Base-by-base conservation (phyloP, 768 basidiomycete genomes). In the Suillus luteus region DNA sequence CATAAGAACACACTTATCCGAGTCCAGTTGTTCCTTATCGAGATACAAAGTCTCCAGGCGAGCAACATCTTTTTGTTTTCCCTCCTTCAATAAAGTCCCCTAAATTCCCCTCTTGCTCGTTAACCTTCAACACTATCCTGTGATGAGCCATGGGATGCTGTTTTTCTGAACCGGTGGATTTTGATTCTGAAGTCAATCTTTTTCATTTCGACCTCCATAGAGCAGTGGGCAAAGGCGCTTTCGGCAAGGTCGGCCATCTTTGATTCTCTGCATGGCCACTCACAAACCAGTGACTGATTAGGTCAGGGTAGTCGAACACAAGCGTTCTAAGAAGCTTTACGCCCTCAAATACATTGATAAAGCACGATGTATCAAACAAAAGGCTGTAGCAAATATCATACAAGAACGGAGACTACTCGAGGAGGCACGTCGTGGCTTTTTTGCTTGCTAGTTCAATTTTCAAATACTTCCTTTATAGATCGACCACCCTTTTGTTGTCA, bases 281-380 rank as follows among this genome's bases (percentile, higher is more conserved):
- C 66, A 52, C 46, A 62, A 64, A 65, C 63, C 59, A 52, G 52
- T n/a, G 52, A 35, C 52, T 43, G 35, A 38, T 60, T 60, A 96
- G 95, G 96, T 99, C 75, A 88, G 96, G 72, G 95, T 98, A 54
- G 94, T 99, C 66, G 95, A 98, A 76, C 95, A 97, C 80, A 97
- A 96, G 75, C 88, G 89, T 72, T 86, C 92, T 2, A 95, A 95
- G 74, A 87, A 93, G 69, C 83, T 98, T 1, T 97, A 93, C 73
- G 96, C 96, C 24, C 87, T 98, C 78, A 99, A 99, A 73, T 98
- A 99, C 80, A 95, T 99, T 80, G 96, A 99, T 78, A 99, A 99
- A 78, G 84, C 92, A 54, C 89, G 88, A 72, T 93, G 95, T 76
- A 89, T 95, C 65, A 89, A 89, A 73, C 93, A 95, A 80, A 93